phyloP scores from a whole-genome alignment of 768 basidiomycete genomes.

The Albatrellus ellisii region DNA sequence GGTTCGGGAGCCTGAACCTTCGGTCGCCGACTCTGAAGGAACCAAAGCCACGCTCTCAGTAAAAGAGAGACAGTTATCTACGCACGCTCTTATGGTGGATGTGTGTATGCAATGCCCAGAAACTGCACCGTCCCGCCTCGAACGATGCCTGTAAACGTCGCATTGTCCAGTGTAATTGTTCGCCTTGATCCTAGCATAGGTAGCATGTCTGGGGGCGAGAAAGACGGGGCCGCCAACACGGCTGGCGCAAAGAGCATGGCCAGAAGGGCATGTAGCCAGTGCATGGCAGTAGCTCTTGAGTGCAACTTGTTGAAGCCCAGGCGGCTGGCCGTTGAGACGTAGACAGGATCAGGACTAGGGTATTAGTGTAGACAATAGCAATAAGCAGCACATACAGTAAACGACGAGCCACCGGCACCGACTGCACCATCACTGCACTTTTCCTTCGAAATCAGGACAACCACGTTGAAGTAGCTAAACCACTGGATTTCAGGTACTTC shows the following conservation, averaged over 20 bases:
- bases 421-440: too few species aligned
- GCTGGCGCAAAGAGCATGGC: not conserved
- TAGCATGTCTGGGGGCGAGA: not conserved
- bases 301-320: too few species aligned
- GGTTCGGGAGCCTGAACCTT: slow-evolving; percentile 15
- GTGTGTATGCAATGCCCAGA: slow-evolving; percentile 19
- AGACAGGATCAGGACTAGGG: too few species aligned
- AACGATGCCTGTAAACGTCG: slow-evolving; percentile 14
- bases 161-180: slow-evolving; percentile 15
- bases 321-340: too few species aligned
- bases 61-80: not conserved
- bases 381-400: too few species aligned
- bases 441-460: too few species aligned
- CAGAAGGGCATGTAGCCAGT: not conserved
- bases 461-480: too few species aligned
- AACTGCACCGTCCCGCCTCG: slow-evolving; percentile 11
- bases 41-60: not conserved
- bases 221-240: not conserved
- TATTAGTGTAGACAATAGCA: too few species aligned
- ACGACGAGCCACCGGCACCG: too few species aligned
- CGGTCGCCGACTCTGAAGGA: slow-evolving; percentile 4
- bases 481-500: too few species aligned
- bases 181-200: slow-evolving; percentile 3
- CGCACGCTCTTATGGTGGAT: slow-evolving; percentile 17
- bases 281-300: not conserved